These are phyloP conservation scores for Incumbomyces lentus DNA, from an alignment of 2,329 filamentous ascomycete species.

Conservation along the genomic window DNA sequence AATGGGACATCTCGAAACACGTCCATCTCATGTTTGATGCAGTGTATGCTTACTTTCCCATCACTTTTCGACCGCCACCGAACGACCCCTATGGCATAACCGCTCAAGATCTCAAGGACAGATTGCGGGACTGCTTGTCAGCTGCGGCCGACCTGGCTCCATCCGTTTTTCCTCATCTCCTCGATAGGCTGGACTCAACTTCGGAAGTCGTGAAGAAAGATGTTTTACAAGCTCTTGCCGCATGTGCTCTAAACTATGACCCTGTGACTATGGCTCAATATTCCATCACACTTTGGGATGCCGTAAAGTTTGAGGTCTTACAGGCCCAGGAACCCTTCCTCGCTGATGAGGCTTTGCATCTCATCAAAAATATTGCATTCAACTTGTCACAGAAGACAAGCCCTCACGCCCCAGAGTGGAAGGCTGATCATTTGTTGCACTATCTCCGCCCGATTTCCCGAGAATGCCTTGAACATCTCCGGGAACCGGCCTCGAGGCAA, in stretches of 20 bases:
- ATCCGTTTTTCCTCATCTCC: conserved; percentile 54
- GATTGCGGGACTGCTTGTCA: conserved; percentile 54
- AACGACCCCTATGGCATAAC: conserved; percentile 62
- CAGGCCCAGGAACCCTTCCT: conserved; percentile 58
- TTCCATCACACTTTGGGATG: conserved; percentile 57
- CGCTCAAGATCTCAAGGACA: conserved; percentile 55
- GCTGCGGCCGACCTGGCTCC: conserved; percentile 54
- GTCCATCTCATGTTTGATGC: conserved; percentile 55
- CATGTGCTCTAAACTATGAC: conserved; percentile 51
- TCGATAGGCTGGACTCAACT: conserved; percentile 61
- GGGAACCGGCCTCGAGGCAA: conserved; percentile 59
- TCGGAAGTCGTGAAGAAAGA: conserved; percentile 61
- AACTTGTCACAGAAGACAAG: conserved; percentile 40
- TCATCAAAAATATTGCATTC: conserved; percentile 45
- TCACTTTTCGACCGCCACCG: conserved; percentile 59
- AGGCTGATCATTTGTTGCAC: conserved; percentile 35
- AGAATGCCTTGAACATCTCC: conserved; percentile 58
- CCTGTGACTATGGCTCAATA: conserved; percentile 50
- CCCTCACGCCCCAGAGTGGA: conserved; percentile 23
- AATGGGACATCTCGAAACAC: conserved; percentile 54
- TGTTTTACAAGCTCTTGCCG: conserved; percentile 51
- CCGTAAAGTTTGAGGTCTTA: conserved; percentile 58
- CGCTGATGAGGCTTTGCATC: conserved; percentile 47
- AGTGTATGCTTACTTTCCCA: conserved; percentile 63
- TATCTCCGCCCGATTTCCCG: conserved; percentile 54